A percentile compares a stretch with the other conserved stretches of the same genome.
Evolutionary conservation across 1,284 basidiomycete genomes (phyloP).

Genomic region (Tylopilus orsonianus): DNA sequence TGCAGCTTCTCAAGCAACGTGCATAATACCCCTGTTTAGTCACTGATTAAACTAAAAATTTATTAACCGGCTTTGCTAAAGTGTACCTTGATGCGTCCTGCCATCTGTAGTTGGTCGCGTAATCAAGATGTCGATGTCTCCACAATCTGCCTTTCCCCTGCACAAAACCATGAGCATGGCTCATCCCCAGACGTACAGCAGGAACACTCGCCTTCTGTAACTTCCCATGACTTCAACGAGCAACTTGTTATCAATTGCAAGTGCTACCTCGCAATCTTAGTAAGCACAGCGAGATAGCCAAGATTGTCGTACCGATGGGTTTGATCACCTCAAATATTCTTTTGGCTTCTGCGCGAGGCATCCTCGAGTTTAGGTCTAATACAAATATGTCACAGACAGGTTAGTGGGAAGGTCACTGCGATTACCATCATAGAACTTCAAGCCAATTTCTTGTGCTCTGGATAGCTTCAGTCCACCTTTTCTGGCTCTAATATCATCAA

Average conservation of each 20-base stretch:
- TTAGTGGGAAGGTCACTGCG: neutral
- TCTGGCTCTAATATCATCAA: conserved; percentile 67
- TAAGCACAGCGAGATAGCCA: neutral
- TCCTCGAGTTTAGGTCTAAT: conserved; percentile 76
- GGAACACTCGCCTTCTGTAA: conserved; percentile 63
- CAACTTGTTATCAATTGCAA: conserved; percentile 68
- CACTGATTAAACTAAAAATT: neutral
- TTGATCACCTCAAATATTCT: conserved; percentile 73
- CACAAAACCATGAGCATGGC: conserved; percentile 3
- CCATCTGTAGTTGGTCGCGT: conserved; percentile 75
- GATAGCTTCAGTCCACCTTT: conserved; percentile 65
- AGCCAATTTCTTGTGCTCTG: conserved; percentile 69
- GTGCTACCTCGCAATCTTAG: conserved; percentile 44
- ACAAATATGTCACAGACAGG: neutral
- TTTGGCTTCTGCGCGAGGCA: conserved; percentile 79
- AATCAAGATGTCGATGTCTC: conserved; percentile 89
- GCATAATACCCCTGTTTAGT: conserved; percentile 51
- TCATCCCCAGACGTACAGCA: neutral
- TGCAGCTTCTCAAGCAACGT: conserved; percentile 61
- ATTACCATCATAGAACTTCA: conserved; percentile 76
- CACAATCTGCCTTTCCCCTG: conserved; percentile 75
- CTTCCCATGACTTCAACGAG: conserved; percentile 89
- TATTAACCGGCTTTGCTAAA: neutral
- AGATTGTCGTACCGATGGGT: conserved; percentile 50
- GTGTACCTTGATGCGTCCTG: conserved; percentile 62